A percentile compares a stretch with the other conserved stretches of the same genome.
Conservation (phyloP, 805 yeast genomes). For the Dipodascus geniculatus region DNA sequence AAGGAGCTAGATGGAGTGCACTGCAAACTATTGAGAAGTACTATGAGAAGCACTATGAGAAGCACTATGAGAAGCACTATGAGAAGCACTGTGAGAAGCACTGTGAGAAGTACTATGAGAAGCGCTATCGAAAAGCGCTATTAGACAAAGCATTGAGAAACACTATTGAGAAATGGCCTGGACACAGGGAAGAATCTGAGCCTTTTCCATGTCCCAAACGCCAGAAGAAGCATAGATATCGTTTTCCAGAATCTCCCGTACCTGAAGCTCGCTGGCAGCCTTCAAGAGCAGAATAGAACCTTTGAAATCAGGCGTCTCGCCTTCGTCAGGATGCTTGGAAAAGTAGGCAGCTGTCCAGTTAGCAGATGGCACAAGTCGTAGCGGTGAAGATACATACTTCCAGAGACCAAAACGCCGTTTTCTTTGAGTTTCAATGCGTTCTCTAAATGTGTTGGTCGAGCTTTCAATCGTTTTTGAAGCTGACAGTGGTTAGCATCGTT, state of each 20-base stretch:
- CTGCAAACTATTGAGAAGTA: neutral
- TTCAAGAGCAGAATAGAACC: constrained; percentile 50
- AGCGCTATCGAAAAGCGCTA: neutral
- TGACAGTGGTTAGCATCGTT: neutral
- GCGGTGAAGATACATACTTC: neutral
- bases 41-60: too few relatives aligned
- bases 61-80: too few relatives aligned
- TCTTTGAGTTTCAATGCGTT: neutral
- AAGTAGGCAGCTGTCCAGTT: constrained; percentile 34
- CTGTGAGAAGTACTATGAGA: too few relatives aligned
- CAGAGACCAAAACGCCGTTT: neutral
- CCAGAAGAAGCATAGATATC: constrained; percentile 51
- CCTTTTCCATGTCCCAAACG: constrained; percentile 55
- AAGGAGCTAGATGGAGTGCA: neutral
- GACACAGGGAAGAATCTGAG: constrained; percentile 37
- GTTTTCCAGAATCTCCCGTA: constrained; percentile 42
- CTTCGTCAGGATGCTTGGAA: constrained; percentile 32
- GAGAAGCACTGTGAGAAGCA: too few relatives aligned
- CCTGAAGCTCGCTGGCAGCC: constrained; percentile 51
- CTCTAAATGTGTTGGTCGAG: neutral
- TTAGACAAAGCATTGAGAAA: neutral
- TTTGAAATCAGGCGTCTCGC: constrained; percentile 39
- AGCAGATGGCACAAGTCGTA: neutral
- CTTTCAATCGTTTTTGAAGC: neutral
- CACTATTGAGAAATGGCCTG: neutral